A percentile compares a stretch with the other conserved stretches of the same genome.
phyloP scores from a whole-genome alignment of 352 stramenopile genomes.

The Phytophthora melonis region DNA sequence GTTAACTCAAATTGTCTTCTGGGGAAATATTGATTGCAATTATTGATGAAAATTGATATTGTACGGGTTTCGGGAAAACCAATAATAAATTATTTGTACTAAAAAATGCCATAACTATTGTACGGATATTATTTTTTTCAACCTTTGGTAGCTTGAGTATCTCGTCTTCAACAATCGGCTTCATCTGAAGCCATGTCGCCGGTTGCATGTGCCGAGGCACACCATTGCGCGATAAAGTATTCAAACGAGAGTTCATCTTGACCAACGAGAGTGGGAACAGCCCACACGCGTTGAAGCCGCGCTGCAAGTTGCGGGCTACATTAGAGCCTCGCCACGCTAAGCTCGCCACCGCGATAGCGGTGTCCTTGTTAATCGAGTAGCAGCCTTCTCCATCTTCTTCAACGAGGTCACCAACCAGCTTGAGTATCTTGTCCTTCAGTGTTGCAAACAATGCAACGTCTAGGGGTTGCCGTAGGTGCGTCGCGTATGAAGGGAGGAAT shows the following conservation, averaged over 20 bases:
- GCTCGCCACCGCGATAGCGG: constrained; percentile 1
- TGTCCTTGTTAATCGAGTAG: constrained; percentile 15
- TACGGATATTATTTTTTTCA: too few species aligned
- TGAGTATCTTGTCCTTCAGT: constrained; percentile 16
- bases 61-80: too few species aligned
- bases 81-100: too few species aligned
- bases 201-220: background rate
- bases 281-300: constrained; percentile 9
- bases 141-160: too few species aligned
- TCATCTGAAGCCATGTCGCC: too few species aligned
- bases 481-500: constrained; percentile 20
- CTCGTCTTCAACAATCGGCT: too few species aligned
- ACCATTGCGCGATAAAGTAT: constrained; percentile 1
- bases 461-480: constrained; percentile 27
- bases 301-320: constrained; percentile 7
- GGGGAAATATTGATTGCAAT: too few species aligned
- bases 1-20: too few species aligned
- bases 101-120: too few species aligned
- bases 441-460: constrained; percentile 34
- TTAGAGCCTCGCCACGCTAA: constrained; percentile 10
- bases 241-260: constrained; percentile 4
- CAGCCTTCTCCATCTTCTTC: constrained; percentile 1
- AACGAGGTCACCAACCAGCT: constrained; percentile 12
- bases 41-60: too few species aligned
- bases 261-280: constrained; percentile 25